These are phyloP conservation scores for Kokia cookei DNA, from an alignment of 441 rosid genomes.

Conservation along the genomic window DNA sequence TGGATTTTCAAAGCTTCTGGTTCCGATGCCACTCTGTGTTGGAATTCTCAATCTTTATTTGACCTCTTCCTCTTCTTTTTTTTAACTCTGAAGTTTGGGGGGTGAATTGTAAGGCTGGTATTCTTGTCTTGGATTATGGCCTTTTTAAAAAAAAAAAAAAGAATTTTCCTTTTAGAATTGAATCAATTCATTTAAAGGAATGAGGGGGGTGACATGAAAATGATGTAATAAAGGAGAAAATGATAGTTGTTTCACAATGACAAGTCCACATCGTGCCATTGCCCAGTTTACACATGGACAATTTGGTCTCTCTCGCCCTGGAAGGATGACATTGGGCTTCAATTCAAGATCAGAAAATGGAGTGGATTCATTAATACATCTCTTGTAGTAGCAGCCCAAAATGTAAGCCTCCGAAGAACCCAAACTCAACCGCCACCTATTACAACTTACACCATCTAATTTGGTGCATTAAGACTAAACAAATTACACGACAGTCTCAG, in stretches of 20 bases:
- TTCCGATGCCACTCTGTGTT: not conserved
- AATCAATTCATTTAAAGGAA: too few relatives aligned
- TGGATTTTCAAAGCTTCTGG: not conserved
- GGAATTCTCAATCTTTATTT: not conserved
- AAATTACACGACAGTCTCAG: not conserved
- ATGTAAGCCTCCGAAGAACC: too few relatives aligned
- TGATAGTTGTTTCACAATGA: not conserved
- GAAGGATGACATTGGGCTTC: not conserved
- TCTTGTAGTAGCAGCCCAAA: too few relatives aligned
- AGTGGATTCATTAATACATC: not conserved
- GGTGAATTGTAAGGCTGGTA: not conserved
- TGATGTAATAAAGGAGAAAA: not conserved
- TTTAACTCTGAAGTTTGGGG: too few relatives aligned
- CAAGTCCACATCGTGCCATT: not conserved
- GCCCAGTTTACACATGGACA: not conserved
- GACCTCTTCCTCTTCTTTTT: not conserved
- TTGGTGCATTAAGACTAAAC: too few relatives aligned
- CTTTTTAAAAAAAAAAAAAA: not conserved
- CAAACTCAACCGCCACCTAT: too few relatives aligned
- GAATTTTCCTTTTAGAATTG: too few relatives aligned
- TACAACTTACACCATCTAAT: too few relatives aligned
- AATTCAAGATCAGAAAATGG: not conserved
- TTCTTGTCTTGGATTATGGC: not conserved
- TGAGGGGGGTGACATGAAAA: not conserved
- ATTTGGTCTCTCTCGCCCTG: not conserved